Evolutionary conservation across 345 rosid species (phyloP), one percentile per base, ranked within the genome.

Genomic region (Pugionium cornutum): DNA sequence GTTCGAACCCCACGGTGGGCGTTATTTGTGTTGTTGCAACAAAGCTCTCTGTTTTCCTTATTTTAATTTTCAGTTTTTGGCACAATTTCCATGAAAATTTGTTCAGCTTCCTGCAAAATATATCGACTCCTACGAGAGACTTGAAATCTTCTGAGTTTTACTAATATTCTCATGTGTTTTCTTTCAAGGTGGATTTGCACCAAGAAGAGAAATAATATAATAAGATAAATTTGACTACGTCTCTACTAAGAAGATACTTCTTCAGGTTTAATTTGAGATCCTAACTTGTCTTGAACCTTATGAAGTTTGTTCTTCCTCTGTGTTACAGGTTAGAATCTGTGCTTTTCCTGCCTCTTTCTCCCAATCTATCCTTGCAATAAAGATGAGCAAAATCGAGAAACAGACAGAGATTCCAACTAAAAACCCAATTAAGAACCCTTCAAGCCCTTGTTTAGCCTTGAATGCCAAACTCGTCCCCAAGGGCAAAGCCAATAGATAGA

Each of bases 401-500:
- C 97, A 85, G 0, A 67, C 76, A 3, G 57, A 54, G 33, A 81
- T 62, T 35, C 96, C 97, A 7, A 72, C 75, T 39, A 86, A 64
- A 67, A 88, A 84, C 18, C 99, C 96, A 1, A 83, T 41, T 77
- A 90, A 61, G 80, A 86, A 66, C 44, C 95, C 99, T 6, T 32
- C 52, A 26, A 94, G 87, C 26, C 92, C 89, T 2, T 75, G 75
- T 18, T 68, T 74, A 5, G 69, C 83, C 76, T 78, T 81, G 75
- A 90, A 94, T 2, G 92, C 96, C 7, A 94, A 69, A 45, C 78
- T 37, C 9, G 81, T 68, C 3, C 83, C 83, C 61, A 81, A 46
- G 0, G 97, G 99, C 73, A 90, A 77, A 29, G 97, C 95, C 51
- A 94, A 39, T 27, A 88, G 78, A 72, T 88, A 90, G 55, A 94